These are phyloP conservation scores for Ascosphaera apis DNA, from an alignment of 2,329 filamentous ascomycete genomes.

Conservation along the genomic window DNA sequence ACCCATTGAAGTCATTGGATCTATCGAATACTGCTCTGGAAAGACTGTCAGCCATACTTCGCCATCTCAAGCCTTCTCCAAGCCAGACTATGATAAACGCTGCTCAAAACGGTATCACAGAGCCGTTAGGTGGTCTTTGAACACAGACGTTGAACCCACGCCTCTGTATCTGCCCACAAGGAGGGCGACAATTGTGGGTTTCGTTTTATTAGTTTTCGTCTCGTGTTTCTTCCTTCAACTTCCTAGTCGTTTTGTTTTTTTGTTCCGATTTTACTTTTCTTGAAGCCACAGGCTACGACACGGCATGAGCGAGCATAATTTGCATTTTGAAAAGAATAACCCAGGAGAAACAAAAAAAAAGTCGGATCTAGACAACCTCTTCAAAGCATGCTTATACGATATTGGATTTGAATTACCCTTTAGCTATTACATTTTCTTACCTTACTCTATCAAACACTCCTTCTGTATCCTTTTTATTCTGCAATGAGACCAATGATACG, in stretches of 20 bases:
- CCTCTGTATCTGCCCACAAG: too few relatives aligned
- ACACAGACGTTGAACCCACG: background rate
- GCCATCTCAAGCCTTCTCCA: background rate
- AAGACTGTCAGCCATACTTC: slow-evolving; percentile 1
- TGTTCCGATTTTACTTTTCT: too few relatives aligned
- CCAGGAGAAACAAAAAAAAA: background rate
- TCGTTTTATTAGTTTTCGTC: too few relatives aligned
- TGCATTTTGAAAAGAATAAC: background rate
- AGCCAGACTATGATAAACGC: background rate
- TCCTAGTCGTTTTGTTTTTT: too few relatives aligned
- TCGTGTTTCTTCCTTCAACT: too few relatives aligned
- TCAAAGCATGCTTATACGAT: background rate
- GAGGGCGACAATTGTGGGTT: too few relatives aligned
- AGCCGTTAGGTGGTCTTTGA: background rate
- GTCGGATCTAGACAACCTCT: background rate
- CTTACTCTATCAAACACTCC: too few relatives aligned
- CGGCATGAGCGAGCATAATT: background rate
- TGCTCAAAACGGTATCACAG: background rate
- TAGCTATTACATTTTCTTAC: too few relatives aligned
- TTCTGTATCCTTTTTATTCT: too few relatives aligned
- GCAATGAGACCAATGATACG: too few relatives aligned
- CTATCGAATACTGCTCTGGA: background rate
- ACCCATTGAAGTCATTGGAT: background rate
- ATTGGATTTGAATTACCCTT: too few relatives aligned
- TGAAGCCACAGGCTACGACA: background rate